Evolutionary conservation across 176 grass and related monocot species (phyloP).

Genomic region (Paspalum notatum): DNA sequence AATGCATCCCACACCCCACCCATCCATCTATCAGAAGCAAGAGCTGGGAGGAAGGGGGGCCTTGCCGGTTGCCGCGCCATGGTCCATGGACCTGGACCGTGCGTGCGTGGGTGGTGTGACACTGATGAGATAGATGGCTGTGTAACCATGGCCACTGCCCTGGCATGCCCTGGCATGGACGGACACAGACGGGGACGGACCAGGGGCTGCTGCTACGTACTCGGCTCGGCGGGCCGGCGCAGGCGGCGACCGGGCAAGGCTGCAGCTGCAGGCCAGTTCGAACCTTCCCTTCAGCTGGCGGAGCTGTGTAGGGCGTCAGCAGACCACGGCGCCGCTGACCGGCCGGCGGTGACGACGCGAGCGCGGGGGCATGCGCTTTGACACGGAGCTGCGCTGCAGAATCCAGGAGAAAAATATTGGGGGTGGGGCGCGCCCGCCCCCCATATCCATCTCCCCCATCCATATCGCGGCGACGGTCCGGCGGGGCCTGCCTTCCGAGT

Average conservation of each 20-base stretch:
- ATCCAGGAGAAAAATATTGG: background rate
- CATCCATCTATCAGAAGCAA: background rate
- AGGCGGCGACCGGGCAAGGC: conserved; percentile 7
- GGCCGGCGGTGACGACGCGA: background rate
- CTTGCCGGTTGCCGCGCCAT: no score
- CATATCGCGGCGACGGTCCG: background rate
- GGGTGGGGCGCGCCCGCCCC: no score
- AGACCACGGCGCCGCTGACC: conserved; percentile 27
- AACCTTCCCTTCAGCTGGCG: conserved; percentile 45
- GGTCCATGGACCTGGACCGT: conserved; percentile 25
- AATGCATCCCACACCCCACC: conserved; percentile 36
- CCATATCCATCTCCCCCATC: conserved; percentile 10
- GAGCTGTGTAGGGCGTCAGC: conserved; percentile 10
- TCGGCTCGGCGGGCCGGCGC: background rate
- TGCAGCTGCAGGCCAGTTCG: background rate
- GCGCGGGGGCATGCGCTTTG: background rate
- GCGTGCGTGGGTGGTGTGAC: conserved; percentile 31
- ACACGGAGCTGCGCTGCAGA: conserved; percentile 9
- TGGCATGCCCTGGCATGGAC: background rate
- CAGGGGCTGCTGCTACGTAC: no score
- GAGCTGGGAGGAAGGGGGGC: background rate
- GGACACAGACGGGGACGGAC: background rate
- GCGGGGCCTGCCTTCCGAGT: conserved; percentile 1
- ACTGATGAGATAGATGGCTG: conserved; percentile 37
- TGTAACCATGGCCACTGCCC: background rate